These are phyloP conservation scores for Coelastrella sp. DNA, from an alignment of 139 green algal species.

Conservation along the genomic window DNA sequence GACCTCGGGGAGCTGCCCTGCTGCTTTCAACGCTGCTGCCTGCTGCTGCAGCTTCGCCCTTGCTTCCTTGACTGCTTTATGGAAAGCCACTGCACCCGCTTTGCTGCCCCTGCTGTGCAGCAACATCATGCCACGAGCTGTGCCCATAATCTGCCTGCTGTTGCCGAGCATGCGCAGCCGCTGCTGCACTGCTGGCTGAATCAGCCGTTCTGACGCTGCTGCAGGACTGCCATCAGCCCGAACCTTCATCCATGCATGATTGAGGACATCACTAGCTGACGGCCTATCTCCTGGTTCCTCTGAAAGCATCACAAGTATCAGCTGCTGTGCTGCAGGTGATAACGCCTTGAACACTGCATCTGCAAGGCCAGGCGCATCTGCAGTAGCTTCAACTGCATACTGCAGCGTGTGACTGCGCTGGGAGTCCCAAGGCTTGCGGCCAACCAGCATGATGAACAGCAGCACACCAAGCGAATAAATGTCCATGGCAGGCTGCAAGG, in stretches of 20 bases:
- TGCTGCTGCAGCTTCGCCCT: constrained; percentile 22
- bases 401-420: constrained; percentile 53
- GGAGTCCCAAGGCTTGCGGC: constrained; percentile 60
- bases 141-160: constrained; percentile 44
- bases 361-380: constrained; percentile 54
- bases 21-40: constrained; percentile 23
- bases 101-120: constrained; percentile 24
- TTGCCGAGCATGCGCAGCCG: constrained; percentile 22
- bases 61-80: constrained; percentile 43
- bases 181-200: constrained; percentile 41
- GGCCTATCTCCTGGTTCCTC: constrained; percentile 49
- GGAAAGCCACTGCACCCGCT: constrained; percentile 19
- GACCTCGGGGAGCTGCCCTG: neutral
- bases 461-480: constrained; percentile 64
- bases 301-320: constrained; percentile 58
- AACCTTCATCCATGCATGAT: constrained; percentile 29
- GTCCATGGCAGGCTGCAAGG: constrained; percentile 52
- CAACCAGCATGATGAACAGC: constrained; percentile 71
- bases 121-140: constrained; percentile 43
- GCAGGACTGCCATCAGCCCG: neutral
- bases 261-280: constrained; percentile 22
- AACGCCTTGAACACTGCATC: constrained; percentile 37
- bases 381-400: constrained; percentile 46
- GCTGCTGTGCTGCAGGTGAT: constrained; percentile 32
- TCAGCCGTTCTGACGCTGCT: neutral